These are phyloP conservation scores for Tetracladium setigerum DNA, from an alignment of 495 filamentous ascomycete species.

Conservation along the genomic window DNA sequence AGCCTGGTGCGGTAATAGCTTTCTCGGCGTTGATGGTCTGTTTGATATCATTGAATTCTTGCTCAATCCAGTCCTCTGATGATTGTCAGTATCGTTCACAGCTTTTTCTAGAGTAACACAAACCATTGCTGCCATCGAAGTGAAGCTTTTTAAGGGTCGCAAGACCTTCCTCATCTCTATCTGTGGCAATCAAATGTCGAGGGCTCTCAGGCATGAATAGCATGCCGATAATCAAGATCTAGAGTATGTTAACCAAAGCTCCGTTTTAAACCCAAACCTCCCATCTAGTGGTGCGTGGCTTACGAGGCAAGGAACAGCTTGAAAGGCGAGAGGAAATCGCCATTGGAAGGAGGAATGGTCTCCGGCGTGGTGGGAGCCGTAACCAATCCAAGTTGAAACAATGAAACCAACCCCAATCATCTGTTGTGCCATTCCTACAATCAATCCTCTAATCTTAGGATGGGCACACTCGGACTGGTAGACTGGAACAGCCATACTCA, in stretches of 20 bases:
- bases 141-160: slow-evolving; percentile 58
- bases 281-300: neutral
- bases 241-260: neutral
- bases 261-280: too few relatives aligned
- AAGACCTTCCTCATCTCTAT: slow-evolving; percentile 58
- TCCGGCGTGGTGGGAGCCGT: slow-evolving; percentile 39
- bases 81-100: too few relatives aligned
- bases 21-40: slow-evolving; percentile 56
- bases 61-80: slow-evolving; percentile 32
- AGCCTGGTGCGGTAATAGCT: slow-evolving; percentile 45
- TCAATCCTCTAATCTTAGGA: slow-evolving; percentile 44
- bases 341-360: slow-evolving; percentile 34
- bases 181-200: slow-evolving; percentile 62
- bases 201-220: slow-evolving; percentile 65
- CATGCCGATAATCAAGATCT: slow-evolving; percentile 58
- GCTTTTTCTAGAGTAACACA: too few relatives aligned
- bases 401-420: slow-evolving; percentile 52
- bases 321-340: slow-evolving; percentile 49
- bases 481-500: slow-evolving; percentile 51
- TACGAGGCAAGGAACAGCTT: slow-evolving; percentile 21
- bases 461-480: slow-evolving; percentile 49
- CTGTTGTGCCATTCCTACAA: slow-evolving; percentile 52
- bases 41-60: slow-evolving; percentile 54
- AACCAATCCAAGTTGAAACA: slow-evolving; percentile 48
- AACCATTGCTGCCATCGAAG: slow-evolving; percentile 46